Percentiles rank a stretch among this genome's conserved stretches.
Evolutionary conservation across 441 rosid genomes (phyloP).

Genomic region (California macrophylla): DNA sequence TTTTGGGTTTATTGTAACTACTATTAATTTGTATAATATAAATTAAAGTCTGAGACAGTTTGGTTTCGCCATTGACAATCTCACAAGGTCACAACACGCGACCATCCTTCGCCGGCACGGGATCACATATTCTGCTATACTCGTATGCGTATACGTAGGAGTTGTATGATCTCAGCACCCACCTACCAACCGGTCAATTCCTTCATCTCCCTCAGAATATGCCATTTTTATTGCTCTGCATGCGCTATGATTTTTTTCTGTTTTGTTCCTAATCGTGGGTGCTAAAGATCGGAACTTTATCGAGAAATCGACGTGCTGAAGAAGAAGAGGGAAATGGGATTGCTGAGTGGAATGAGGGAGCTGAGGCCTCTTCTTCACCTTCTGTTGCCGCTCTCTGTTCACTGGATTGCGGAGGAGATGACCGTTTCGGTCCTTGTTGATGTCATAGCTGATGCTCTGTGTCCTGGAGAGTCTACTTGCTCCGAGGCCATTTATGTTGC

Average conservation of each 20-base stretch:
- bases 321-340: slow-evolving; percentile 19
- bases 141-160: not conserved
- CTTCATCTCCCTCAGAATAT: not conserved
- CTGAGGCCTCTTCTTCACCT: slow-evolving; percentile 39
- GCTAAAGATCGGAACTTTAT: not conserved
- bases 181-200: not conserved
- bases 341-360: slow-evolving; percentile 25
- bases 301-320: not conserved
- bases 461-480: slow-evolving; percentile 41
- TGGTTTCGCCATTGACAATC: not conserved
- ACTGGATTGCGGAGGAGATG: slow-evolving; percentile 54
- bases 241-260: not conserved
- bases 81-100: not conserved
- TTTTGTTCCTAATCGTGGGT: not conserved
- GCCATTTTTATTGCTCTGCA: not conserved
- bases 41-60: not conserved
- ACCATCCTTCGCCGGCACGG: not conserved
- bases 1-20: too few species aligned
- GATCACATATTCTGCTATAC: not conserved
- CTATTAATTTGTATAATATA: too few species aligned
- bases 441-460: slow-evolving; percentile 39
- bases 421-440: slow-evolving; percentile 58
- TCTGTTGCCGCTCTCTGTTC: slow-evolving; percentile 39
- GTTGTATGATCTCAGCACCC: not conserved
- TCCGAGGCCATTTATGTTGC: slow-evolving; percentile 42